These are phyloP conservation scores for Fusarium torreyae DNA, from an alignment of 2,329 filamentous ascomycete species.

Conservation along the genomic window DNA sequence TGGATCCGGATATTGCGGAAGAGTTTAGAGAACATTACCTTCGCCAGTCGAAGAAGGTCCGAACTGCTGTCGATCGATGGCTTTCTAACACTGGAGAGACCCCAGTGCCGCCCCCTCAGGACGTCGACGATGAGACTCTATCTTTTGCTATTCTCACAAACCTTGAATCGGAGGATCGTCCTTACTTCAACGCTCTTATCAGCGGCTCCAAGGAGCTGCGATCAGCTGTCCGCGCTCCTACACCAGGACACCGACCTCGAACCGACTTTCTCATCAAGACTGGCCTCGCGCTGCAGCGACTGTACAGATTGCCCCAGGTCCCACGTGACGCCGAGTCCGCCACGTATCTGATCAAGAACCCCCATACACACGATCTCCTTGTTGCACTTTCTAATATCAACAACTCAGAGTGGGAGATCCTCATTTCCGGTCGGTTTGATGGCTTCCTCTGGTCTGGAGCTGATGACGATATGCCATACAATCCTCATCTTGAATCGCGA, in stretches of 20 bases:
- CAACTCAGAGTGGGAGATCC: conserved; percentile 95
- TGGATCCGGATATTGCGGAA: conserved; percentile 94
- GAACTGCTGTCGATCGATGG: conserved; percentile 92
- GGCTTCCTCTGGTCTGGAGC: conserved; percentile 96
- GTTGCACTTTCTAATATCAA: conserved; percentile 90
- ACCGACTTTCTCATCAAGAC: conserved; percentile 82
- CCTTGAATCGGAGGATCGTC: conserved; percentile 80
- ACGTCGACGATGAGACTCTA: conserved; percentile 94
- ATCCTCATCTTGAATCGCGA: conserved; percentile 63
- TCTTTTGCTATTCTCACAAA: conserved; percentile 95
- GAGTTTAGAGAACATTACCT: conserved; percentile 95
- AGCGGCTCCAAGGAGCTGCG: conserved; percentile 72
- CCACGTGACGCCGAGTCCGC: conserved; percentile 90
- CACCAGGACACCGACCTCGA: conserved; percentile 75
- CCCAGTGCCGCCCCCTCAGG: conserved; percentile 82
- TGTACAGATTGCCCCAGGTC: conserved; percentile 81
- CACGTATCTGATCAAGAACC: conserved; percentile 88
- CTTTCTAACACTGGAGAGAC: conserved; percentile 83
- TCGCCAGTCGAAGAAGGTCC: conserved; percentile 91
- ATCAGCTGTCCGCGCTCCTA: conserved; percentile 74
- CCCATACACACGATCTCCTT: conserved; percentile 85
- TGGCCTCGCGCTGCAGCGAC: conserved; percentile 83
- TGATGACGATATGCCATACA: conserved; percentile 68
- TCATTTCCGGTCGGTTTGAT: conserved; percentile 93
- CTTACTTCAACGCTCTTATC: conserved; percentile 86